These are phyloP conservation scores for Pseudozyma hubeiensis DNA, from an alignment of 1,284 basidiomycete genomes.

Conservation along the genomic window DNA sequence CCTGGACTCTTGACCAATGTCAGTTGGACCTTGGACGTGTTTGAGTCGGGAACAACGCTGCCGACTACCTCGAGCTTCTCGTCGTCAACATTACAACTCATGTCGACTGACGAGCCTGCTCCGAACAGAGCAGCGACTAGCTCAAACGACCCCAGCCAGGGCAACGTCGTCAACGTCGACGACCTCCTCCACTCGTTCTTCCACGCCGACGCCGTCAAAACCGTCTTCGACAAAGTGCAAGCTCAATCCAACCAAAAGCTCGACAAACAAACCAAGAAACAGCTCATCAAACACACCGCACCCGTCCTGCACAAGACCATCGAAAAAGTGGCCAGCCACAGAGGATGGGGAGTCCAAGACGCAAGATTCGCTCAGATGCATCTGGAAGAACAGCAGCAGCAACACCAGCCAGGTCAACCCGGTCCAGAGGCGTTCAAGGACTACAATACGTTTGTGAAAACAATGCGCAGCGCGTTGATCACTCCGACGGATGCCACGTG, in stretches of 20 bases:
- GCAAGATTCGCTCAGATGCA: slow-evolving; percentile 19
- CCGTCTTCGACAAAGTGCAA: slow-evolving; percentile 18
- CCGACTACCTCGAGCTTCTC: slow-evolving; percentile 7
- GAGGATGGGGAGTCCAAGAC: slow-evolving; percentile 44
- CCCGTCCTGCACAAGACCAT: slow-evolving; percentile 41
- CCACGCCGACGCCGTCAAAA: slow-evolving; percentile 27
- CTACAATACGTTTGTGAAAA: slow-evolving; percentile 47
- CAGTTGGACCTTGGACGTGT: slow-evolving; percentile 32
- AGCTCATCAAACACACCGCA: slow-evolving; percentile 33
- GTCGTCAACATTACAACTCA: neutral
- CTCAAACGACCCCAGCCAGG: slow-evolving; percentile 11
- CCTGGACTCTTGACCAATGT: slow-evolving; percentile 23
- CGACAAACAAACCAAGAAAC: slow-evolving; percentile 29
- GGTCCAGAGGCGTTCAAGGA: slow-evolving; percentile 22
- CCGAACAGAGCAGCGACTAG: neutral
- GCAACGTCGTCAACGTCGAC: slow-evolving; percentile 24
- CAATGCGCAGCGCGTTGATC: slow-evolving; percentile 33
- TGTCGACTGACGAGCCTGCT: neutral
- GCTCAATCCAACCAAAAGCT: slow-evolving; percentile 1
- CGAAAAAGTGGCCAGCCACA: slow-evolving; percentile 26
- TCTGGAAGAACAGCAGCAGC: slow-evolving; percentile 1
- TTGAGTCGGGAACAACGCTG: slow-evolving; percentile 14
- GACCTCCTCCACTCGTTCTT: slow-evolving; percentile 37
- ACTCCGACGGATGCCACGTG: slow-evolving; percentile 14
- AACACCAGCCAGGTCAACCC: neutral